These are phyloP conservation scores for Cinchona pubescens DNA, from an alignment of 257 asterid species.

Conservation along the genomic window DNA sequence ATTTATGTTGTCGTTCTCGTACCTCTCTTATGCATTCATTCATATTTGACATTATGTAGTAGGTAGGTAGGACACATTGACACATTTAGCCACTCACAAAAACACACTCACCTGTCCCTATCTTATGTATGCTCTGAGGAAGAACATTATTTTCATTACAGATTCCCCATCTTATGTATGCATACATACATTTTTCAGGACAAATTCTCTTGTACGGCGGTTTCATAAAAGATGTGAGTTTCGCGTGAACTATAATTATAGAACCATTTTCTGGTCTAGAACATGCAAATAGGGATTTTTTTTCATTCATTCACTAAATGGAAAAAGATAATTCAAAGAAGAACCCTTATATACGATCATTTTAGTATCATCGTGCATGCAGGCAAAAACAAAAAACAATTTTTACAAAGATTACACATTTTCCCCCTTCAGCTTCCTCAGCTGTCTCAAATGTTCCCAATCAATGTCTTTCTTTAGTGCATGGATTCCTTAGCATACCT, in stretches of 20 bases:
- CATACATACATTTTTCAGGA: no score
- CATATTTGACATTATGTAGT: not conserved
- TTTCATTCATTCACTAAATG: no score
- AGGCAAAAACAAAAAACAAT: not conserved
- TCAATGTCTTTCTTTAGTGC: conserved; percentile 40
- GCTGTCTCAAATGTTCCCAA: conserved; percentile 40
- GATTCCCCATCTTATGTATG: no score
- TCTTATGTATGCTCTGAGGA: no score
- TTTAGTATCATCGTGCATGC: not conserved
- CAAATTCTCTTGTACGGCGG: no score
- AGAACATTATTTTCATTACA: no score
- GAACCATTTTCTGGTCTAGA: no score
- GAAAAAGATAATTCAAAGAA: not conserved
- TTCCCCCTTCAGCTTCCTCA: conserved; percentile 30
- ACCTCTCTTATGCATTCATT: not conserved
- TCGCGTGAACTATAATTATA: no score
- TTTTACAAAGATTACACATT: not conserved
- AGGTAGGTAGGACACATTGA: not conserved
- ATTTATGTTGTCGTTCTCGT: not conserved
- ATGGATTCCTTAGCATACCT: conserved; percentile 33
- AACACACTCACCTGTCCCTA: not conserved
- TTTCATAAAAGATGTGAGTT: no score
- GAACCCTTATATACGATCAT: not conserved
- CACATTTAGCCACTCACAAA: not conserved
- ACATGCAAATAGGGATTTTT: no score